A percentile compares a stretch with the other conserved stretches of the same genome.
Evolutionary conservation across 208 protist species (phyloP).

Genomic region (Leptomonas pyrrhocoris): DNA sequence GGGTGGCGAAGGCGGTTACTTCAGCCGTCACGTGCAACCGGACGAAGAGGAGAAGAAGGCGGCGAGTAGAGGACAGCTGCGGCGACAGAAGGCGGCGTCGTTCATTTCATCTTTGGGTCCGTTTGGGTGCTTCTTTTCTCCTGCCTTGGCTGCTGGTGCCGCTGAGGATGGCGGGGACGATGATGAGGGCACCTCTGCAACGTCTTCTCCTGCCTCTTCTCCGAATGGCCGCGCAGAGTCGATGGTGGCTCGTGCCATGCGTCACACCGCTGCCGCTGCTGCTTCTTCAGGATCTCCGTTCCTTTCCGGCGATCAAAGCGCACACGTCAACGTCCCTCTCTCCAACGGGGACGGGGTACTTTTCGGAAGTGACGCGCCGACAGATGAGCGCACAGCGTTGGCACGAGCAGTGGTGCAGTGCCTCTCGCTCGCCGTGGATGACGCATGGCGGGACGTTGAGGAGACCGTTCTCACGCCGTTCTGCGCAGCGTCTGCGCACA

Average conservation of each 20-base stretch:
- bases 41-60: slow-evolving; percentile 14
- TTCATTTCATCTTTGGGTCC: slow-evolving; percentile 7
- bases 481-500: slow-evolving; percentile 2
- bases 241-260: slow-evolving; percentile 6
- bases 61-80: not conserved
- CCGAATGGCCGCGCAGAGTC: not conserved
- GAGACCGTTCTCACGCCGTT: slow-evolving; percentile 16
- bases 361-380: slow-evolving; percentile 1
- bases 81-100: not conserved
- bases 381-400: slow-evolving; percentile 29
- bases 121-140: slow-evolving; percentile 13
- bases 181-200: not conserved
- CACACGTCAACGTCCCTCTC: not conserved
- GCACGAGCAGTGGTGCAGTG: slow-evolving; percentile 31
- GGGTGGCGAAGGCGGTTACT: slow-evolving; percentile 23
- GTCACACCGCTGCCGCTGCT: not conserved
- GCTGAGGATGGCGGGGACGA: not conserved
- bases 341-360: not conserved
- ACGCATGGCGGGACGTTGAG: slow-evolving; percentile 33
- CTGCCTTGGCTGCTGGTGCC: not conserved
- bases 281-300: not conserved
- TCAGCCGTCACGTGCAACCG: slow-evolving; percentile 13
- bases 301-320: not conserved
- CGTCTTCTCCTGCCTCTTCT: not conserved
- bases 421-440: slow-evolving; percentile 36